Percentiles rank a stretch among this genome's conserved stretches.
Evolutionary conservation across 495 filamentous ascomycete species (phyloP).

Genomic region (Haplographium delicatum): DNA sequence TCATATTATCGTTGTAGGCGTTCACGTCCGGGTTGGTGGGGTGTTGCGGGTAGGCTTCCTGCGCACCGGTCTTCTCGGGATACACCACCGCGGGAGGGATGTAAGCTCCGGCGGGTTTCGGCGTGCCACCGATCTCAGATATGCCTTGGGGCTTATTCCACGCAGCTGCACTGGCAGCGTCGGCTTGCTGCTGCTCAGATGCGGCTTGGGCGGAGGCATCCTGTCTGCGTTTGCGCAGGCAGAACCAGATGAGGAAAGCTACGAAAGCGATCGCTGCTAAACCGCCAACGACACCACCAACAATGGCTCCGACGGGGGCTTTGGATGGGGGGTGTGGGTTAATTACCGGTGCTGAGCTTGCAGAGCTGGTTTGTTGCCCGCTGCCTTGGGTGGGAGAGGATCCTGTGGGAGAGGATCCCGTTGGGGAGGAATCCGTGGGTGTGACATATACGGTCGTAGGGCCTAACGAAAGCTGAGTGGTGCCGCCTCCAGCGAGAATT

Average conservation of each 20-base stretch:
- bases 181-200: slow-evolving; percentile 8
- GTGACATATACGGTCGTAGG: not conserved
- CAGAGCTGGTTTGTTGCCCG: not conserved
- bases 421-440: not conserved
- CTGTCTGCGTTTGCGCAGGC: slow-evolving; percentile 4
- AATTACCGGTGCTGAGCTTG: not conserved
- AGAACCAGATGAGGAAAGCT: slow-evolving; percentile 13
- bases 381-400: not conserved
- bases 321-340: no score
- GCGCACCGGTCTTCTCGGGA: not conserved
- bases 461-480: not conserved
- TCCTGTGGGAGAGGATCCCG: not conserved
- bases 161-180: slow-evolving; percentile 9
- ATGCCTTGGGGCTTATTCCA: not conserved
- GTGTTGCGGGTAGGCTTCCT: no score
- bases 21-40: no score
- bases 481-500: not conserved
- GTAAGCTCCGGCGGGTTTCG: slow-evolving; percentile 6
- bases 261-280: slow-evolving; percentile 11
- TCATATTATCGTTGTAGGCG: not conserved
- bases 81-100: not conserved
- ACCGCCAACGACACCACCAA: slow-evolving; percentile 17
- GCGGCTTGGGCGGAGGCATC: not conserved
- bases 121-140: slow-evolving; percentile 8
- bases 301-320: slow-evolving; percentile 11